These are phyloP conservation scores for Vickermania spadyakhi DNA, from an alignment of 208 protist genomes.

Conservation along the genomic window DNA sequence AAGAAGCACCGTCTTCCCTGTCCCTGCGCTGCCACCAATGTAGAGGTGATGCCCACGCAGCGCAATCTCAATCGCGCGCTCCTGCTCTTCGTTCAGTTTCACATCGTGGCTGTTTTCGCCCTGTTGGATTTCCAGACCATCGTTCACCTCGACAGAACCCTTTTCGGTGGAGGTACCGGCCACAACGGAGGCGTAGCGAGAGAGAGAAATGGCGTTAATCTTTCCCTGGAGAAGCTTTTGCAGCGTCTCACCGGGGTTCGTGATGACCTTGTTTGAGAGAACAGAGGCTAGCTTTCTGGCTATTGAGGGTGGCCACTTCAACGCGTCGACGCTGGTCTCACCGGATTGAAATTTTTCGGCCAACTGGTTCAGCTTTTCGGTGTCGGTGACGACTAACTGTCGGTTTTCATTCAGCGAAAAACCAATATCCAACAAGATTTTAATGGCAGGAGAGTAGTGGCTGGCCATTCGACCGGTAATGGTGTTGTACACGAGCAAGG, in stretches of 20 bases:
- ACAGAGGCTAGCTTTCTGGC: conserved; percentile 44
- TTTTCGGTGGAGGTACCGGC: conserved; percentile 19
- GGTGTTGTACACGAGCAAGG: conserved; percentile 72
- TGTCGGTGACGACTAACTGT: conserved; percentile 47
- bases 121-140: conserved; percentile 15
- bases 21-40: conserved; percentile 84
- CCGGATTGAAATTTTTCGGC: conserved; percentile 50
- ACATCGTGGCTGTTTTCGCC: conserved; percentile 21
- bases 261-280: conserved; percentile 43
- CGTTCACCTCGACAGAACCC: conserved; percentile 1
- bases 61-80: conserved; percentile 74
- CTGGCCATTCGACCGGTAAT: conserved; percentile 80
- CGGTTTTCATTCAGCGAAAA: conserved; percentile 71
- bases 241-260: conserved; percentile 59
- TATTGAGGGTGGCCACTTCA: conserved; percentile 74
- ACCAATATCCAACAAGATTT: conserved; percentile 49
- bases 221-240: conserved; percentile 77
- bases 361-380: conserved; percentile 50
- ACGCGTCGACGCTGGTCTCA: conserved; percentile 12
- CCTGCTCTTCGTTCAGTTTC: conserved; percentile 79
- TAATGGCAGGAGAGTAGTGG: conserved; percentile 45
- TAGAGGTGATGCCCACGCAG: conserved; percentile 78
- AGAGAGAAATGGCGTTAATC: conserved; percentile 64
- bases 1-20: conserved; percentile 83
- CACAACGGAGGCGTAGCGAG: conserved; percentile 65